phyloP scores from a whole-genome alignment of 2,329 filamentous ascomycete genomes.

The Alternaria longipes region DNA sequence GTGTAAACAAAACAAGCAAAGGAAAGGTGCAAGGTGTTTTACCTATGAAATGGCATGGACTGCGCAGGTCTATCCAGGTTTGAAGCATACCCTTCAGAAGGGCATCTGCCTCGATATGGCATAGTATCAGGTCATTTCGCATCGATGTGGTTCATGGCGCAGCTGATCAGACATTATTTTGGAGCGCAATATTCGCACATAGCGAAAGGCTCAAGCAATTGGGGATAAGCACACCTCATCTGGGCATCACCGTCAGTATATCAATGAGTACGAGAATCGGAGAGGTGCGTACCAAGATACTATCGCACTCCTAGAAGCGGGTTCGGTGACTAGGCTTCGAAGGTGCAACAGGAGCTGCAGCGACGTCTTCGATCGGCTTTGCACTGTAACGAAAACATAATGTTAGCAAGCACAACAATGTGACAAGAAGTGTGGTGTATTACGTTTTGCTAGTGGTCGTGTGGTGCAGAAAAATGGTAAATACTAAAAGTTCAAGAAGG shows the following conservation, averaged over 20 bases:
- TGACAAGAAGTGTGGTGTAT: slow-evolving; percentile 36
- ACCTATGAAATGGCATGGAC: slow-evolving; percentile 4
- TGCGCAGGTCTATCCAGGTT: background rate
- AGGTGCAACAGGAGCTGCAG: slow-evolving; percentile 7
- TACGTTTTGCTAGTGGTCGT: slow-evolving; percentile 40
- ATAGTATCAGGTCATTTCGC: background rate
- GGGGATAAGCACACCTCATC: slow-evolving; percentile 17
- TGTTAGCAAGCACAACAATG: slow-evolving; percentile 20
- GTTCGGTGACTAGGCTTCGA: slow-evolving; percentile 24
- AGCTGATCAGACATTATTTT: slow-evolving; percentile 16
- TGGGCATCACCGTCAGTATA: slow-evolving; percentile 10
- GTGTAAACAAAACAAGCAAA: slow-evolving; percentile 5
- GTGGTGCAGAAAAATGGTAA: slow-evolving; percentile 31
- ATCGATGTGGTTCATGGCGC: background rate
- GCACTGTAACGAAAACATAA: slow-evolving; percentile 18
- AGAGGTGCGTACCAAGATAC: slow-evolving; percentile 12
- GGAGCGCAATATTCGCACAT: slow-evolving; percentile 1
- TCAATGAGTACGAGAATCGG: background rate
- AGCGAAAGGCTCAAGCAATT: slow-evolving; percentile 4
- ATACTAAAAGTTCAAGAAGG: slow-evolving; percentile 22
- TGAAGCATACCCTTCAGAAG: background rate
- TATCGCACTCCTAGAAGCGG: slow-evolving; percentile 24
- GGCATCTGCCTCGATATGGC: background rate
- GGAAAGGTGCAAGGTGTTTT: slow-evolving; percentile 4
- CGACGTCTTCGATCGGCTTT: slow-evolving; percentile 20